These are phyloP conservation scores for Paraphaeosphaeria minitans DNA, from an alignment of 2,329 filamentous ascomycete species.

Conservation along the genomic window DNA sequence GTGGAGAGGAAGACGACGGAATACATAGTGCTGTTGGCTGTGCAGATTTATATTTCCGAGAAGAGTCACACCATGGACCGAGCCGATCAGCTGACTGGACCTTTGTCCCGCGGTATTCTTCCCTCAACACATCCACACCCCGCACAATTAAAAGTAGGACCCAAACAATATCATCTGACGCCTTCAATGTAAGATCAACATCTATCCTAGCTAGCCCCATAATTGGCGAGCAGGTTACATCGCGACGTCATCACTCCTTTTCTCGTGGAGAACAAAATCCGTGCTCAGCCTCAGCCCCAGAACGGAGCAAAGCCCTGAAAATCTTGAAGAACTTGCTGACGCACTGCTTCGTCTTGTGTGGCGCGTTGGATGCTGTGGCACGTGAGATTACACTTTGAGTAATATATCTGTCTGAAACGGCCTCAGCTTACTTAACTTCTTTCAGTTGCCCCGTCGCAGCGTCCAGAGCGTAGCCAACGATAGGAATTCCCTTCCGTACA, in stretches of 20 bases:
- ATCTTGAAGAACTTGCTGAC: constrained; percentile 17
- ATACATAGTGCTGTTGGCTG: background rate
- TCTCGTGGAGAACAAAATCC: background rate
- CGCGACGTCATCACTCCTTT: background rate
- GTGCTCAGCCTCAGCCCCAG: constrained; percentile 17
- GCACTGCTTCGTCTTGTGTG: constrained; percentile 19
- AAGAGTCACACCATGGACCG: constrained; percentile 3
- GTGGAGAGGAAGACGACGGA: background rate
- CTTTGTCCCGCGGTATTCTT: background rate
- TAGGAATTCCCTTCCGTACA: constrained; percentile 23
- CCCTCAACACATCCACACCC: background rate
- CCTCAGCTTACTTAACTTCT: constrained; percentile 29
- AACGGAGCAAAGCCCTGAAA: constrained; percentile 31
- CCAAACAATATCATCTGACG: background rate
- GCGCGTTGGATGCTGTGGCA: constrained; percentile 18
- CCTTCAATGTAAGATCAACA: background rate
- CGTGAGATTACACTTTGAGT: constrained; percentile 13
- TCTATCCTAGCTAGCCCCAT: background rate
- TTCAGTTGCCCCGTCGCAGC: constrained; percentile 15
- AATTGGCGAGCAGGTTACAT: background rate
- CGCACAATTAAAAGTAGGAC: background rate
- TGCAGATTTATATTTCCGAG: background rate
- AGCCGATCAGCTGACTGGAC: constrained; percentile 5
- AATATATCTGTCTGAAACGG: background rate
- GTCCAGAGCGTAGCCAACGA: constrained; percentile 30